phyloP scores from a whole-genome alignment of 495 filamentous ascomycete species.

The Parmelia sp. region DNA sequence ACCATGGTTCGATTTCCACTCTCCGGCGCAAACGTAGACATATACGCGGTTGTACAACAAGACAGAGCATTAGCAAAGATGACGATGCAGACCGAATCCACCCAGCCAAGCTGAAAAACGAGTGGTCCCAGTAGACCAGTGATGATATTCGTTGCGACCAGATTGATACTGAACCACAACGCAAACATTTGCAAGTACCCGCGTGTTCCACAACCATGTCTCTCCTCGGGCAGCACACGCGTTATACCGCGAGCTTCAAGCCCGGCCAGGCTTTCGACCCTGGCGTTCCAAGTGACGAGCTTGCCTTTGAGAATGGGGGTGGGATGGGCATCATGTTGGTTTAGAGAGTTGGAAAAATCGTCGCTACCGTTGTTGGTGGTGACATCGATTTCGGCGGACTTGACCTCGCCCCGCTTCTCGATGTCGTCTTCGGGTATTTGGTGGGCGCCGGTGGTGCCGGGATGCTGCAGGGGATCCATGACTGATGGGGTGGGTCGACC shows the following conservation, averaged over 20 bases:
- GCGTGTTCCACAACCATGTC: neutral
- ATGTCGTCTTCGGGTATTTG: slow-evolving; percentile 22
- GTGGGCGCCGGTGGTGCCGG: slow-evolving; percentile 4
- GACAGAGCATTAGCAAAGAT: slow-evolving; percentile 57
- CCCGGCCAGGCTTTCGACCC: slow-evolving; percentile 19
- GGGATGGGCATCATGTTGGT: slow-evolving; percentile 24
- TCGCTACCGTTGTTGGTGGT: slow-evolving; percentile 13
- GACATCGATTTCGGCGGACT: neutral
- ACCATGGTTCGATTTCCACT: slow-evolving; percentile 67
- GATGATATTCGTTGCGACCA: slow-evolving; percentile 63
- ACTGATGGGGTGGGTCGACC: neutral
- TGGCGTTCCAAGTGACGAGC: slow-evolving; percentile 16
- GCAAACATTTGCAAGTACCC: slow-evolving; percentile 23
- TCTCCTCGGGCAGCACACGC: slow-evolving; percentile 20
- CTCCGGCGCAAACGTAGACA: slow-evolving; percentile 60
- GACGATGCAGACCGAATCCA: slow-evolving; percentile 55
- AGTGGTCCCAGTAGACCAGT: slow-evolving; percentile 64
- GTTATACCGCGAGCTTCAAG: slow-evolving; percentile 20
- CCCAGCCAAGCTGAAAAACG: slow-evolving; percentile 58
- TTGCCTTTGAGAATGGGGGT: slow-evolving; percentile 22
- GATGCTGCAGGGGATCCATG: slow-evolving; percentile 15
- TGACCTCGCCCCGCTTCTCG: slow-evolving; percentile 21
- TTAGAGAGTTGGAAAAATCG: neutral
- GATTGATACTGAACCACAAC: slow-evolving; percentile 43
- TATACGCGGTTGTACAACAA: slow-evolving; percentile 53